phyloP scores from a whole-genome alignment of 495 filamentous ascomycete species.

The Opeltia flavorubescens region DNA sequence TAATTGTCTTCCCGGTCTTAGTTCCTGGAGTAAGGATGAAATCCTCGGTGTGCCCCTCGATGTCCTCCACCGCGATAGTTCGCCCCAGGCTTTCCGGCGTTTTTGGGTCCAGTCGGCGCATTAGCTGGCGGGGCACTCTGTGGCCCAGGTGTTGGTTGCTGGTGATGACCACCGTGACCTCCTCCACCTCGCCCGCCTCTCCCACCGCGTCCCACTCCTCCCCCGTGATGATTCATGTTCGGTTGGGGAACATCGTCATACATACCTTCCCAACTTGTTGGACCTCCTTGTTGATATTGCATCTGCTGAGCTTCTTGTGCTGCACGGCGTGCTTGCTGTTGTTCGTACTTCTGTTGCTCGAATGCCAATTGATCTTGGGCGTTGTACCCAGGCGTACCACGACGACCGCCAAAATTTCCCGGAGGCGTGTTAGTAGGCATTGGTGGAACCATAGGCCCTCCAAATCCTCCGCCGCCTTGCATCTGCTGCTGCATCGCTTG shows the following conservation, averaged over 20 bases:
- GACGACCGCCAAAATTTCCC: slow-evolving; percentile 17
- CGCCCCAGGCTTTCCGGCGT: slow-evolving; percentile 81
- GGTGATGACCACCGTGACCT: slow-evolving; percentile 1
- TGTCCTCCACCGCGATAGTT: slow-evolving; percentile 88
- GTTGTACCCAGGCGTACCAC: slow-evolving; percentile 44
- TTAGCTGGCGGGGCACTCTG: slow-evolving; percentile 73
- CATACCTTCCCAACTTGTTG: slow-evolving; percentile 96
- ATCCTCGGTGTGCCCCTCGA: slow-evolving; percentile 54
- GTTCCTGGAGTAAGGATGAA: slow-evolving; percentile 60
- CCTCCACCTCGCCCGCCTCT: slow-evolving; percentile 20
- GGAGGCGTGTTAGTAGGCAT: not conserved
- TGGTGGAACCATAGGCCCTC: not conserved
- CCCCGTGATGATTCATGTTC: slow-evolving; percentile 31
- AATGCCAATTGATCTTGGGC: slow-evolving; percentile 67
- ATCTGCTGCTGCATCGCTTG: slow-evolving; percentile 30
- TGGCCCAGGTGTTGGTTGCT: slow-evolving; percentile 32
- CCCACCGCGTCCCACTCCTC: slow-evolving; percentile 22
- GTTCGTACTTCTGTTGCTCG: slow-evolving; percentile 79
- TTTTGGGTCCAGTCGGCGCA: slow-evolving; percentile 92
- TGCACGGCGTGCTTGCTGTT: slow-evolving; percentile 46
- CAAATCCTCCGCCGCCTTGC: slow-evolving; percentile 10
- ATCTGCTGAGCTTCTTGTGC: slow-evolving; percentile 35
- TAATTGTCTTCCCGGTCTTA: not conserved
- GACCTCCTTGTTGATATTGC: slow-evolving; percentile 29
- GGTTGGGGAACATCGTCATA: slow-evolving; percentile 96